These are phyloP conservation scores for Beta vulgaris DNA, from an alignment of 148 eudicot genomes.

Conservation along the genomic window DNA sequence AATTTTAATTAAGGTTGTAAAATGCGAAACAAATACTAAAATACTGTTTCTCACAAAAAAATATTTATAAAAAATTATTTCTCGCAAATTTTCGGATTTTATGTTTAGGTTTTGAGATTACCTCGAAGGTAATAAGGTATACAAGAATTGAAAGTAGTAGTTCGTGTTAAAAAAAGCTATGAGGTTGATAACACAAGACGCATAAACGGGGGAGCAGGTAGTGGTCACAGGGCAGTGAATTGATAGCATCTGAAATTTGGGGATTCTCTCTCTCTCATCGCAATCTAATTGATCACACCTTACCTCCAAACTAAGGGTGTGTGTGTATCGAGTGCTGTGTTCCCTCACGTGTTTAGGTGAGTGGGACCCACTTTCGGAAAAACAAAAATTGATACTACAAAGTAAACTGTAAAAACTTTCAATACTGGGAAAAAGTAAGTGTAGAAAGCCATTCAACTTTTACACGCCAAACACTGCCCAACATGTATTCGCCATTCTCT, in stretches of 20 bases:
- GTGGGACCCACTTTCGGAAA: background rate
- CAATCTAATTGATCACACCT: conserved; percentile 13
- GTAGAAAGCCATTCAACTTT: conserved; percentile 28
- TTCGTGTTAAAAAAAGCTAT: no score
- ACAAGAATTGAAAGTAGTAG: no score
- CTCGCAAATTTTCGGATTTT: no score
- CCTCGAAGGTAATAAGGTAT: no score
- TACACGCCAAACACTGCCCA: conserved; percentile 28
- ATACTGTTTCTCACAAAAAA: no score
- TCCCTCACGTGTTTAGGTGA: conserved; percentile 28
- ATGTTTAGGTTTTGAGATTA: no score
- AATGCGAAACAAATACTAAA: no score
- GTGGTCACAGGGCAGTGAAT: background rate
- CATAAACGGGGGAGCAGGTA: background rate
- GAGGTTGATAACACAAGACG: no score
- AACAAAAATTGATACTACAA: no score
- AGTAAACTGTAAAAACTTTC: no score
- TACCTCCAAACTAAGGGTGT: conserved; percentile 3
- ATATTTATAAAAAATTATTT: no score
- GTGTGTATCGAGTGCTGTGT: conserved; percentile 9
- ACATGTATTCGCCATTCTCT: background rate
- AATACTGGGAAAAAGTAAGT: conserved; percentile 18
- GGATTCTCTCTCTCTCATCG: background rate
- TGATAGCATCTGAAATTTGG: background rate
- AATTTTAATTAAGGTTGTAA: no score